Conservation (phyloP, 371 early-diverging fungal species). For the Umbelopsis sp. region DNA sequence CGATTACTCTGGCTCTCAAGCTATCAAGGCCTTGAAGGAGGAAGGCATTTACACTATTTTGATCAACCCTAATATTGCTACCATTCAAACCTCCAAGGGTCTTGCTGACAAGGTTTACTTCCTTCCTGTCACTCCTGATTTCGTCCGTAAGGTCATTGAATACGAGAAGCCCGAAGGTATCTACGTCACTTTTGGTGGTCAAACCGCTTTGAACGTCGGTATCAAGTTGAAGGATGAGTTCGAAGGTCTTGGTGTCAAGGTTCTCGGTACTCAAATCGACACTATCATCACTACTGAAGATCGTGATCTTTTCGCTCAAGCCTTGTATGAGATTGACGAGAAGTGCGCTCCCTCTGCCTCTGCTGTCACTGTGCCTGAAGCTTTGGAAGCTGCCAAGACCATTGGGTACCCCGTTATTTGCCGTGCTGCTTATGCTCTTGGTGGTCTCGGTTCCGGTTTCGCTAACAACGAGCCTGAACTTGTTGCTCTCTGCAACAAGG, state of each 20-base stretch:
- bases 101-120: slow-evolving; percentile 96
- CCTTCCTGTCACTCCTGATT: slow-evolving; percentile 91
- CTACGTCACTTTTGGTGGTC: slow-evolving; percentile 94
- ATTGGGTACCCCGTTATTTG: slow-evolving; percentile 95
- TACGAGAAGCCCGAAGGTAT: slow-evolving; percentile 95
- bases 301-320: slow-evolving; percentile 91
- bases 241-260: slow-evolving; percentile 82
- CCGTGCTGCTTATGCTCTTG: slow-evolving; percentile 93
- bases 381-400: slow-evolving; percentile 75
- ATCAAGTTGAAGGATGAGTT: slow-evolving; percentile 89
- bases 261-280: slow-evolving; percentile 91
- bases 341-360: slow-evolving; percentile 84
- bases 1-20: slow-evolving; percentile 96
- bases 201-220: slow-evolving; percentile 94
- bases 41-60: slow-evolving; percentile 91
- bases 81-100: slow-evolving; percentile 94
- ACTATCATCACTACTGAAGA: slow-evolving; percentile 94
- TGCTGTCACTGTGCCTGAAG: slow-evolving; percentile 80
- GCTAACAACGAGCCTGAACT: slow-evolving; percentile 84
- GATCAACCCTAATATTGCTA: slow-evolving; percentile 97
- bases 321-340: slow-evolving; percentile 83
- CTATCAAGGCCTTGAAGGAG: slow-evolving; percentile 96
- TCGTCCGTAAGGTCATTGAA: slow-evolving; percentile 90
- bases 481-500: slow-evolving; percentile 74
- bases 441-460: slow-evolving; percentile 95